Evolutionary conservation across 208 protist species (phyloP).

Genomic region (Trypanosoma conorhini): DNA sequence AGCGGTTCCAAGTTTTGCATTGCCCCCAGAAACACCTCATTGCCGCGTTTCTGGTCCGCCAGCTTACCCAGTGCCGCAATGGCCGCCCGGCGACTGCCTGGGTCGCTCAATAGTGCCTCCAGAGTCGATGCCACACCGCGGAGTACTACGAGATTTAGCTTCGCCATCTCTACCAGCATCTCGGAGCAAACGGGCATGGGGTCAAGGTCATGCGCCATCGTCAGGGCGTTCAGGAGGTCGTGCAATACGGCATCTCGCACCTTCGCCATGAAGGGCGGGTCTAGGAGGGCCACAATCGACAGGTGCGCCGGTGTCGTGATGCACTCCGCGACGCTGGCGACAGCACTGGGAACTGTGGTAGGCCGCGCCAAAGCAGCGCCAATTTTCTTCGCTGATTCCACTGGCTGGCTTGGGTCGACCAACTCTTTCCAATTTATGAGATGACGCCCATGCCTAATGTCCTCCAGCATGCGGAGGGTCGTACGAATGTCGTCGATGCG

Average conservation of each 20-base stretch:
- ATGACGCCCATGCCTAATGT: slow-evolving; percentile 30
- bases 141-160: slow-evolving; percentile 53
- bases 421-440: slow-evolving; percentile 38
- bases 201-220: slow-evolving; percentile 7
- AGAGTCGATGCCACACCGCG: slow-evolving; percentile 49
- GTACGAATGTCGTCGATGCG: slow-evolving; percentile 33
- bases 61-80: slow-evolving; percentile 57
- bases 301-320: slow-evolving; percentile 58
- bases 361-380: slow-evolving; percentile 22
- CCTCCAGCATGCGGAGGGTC: slow-evolving; percentile 31
- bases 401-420: slow-evolving; percentile 33
- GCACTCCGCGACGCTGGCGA: slow-evolving; percentile 35
- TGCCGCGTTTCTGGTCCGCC: slow-evolving; percentile 42
- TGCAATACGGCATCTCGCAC: slow-evolving; percentile 71
- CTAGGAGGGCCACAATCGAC: slow-evolving; percentile 43
- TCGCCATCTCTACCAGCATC: slow-evolving; percentile 60
- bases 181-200: slow-evolving; percentile 41
- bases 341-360: slow-evolving; percentile 21
- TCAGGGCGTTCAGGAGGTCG: slow-evolving; percentile 46
- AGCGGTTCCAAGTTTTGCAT: slow-evolving; percentile 34
- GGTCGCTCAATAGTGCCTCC: slow-evolving; percentile 47
- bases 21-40: slow-evolving; percentile 40
- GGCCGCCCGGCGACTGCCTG: slow-evolving; percentile 39
- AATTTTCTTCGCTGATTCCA: slow-evolving; percentile 30
- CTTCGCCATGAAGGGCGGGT: slow-evolving; percentile 34